Evolutionary conservation across 305 asterid species (phyloP), one percentile per base, ranked within the genome.

Genomic region (Fraxinus angustifolia): DNA sequence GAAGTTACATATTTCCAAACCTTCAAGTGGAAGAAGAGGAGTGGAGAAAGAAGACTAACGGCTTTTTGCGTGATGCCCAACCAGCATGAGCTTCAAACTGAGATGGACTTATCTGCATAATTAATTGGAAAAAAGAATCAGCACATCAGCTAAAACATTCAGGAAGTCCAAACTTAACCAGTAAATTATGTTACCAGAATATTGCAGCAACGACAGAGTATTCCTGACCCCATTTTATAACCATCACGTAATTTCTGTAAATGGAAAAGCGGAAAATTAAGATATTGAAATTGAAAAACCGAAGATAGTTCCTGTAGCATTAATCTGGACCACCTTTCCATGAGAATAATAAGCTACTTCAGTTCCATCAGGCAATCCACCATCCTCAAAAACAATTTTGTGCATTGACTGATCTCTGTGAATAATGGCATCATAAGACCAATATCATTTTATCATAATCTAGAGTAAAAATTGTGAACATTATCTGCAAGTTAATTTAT

Each of bases 31-130:
- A 75, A 16, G 72, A 42, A 28, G 30, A 40, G 7, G 75, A 50
- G 34, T 65, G 35, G 73, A 65, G 78, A 65, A 60, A n/a, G 62
- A 80, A 79, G 78, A 88, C 90, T 85, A 73, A 90, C 91, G 92
- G 93, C 82, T 86, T 90, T 79, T 75, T 86, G 82, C 89, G 88
- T 0, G 92, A 88, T 40, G 98, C 98, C 97, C 98, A 94, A 80
- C 99, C 99, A 82, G 99, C 98, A 89, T 96, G 99, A 84, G 97
- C 93, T 90, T 96, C 99, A 91, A 96, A 96, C 80, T 85, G 90
- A 84, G 99, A 96, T 76, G 98, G 97, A 85, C 98, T 96, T 87
- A 96, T 93, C 99, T 96, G 94, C 83, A 88, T 88, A 73, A 92
- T 91, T 88, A 73, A 92, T 91, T 82, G 36, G 79, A 68, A 17